A percentile compares a stretch with the other conserved stretches of the same genome.
Evolutionary conservation across 2,329 filamentous ascomycete species (phyloP).

Genomic region (Paecilomyces dactylethromorphus): DNA sequence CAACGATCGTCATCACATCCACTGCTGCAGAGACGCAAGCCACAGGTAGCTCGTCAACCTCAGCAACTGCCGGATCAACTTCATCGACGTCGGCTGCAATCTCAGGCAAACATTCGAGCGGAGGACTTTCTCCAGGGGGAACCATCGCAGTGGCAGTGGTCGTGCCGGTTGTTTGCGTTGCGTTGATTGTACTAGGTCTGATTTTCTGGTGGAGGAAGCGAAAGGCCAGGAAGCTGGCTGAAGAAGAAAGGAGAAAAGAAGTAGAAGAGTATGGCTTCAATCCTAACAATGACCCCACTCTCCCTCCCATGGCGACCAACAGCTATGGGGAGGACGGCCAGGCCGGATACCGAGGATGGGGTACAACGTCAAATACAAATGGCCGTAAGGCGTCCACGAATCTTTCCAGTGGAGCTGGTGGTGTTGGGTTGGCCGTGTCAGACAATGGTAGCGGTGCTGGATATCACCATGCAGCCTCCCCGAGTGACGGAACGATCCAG

Average conservation of each 20-base stretch:
- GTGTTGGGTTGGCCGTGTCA: slow-evolving; percentile 58
- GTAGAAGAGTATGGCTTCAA: slow-evolving; percentile 97
- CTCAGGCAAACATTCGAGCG: slow-evolving; percentile 18
- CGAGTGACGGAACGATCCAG: slow-evolving; percentile 53
- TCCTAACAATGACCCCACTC: slow-evolving; percentile 86
- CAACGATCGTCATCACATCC: slow-evolving; percentile 17
- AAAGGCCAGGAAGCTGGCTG: slow-evolving; percentile 75
- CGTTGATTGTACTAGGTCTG: slow-evolving; percentile 66
- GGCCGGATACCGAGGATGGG: slow-evolving; percentile 91
- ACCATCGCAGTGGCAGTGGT: slow-evolving; percentile 91
- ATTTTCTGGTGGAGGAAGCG: slow-evolving; percentile 85
- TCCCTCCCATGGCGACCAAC: slow-evolving; percentile 52
- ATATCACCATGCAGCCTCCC: slow-evolving; percentile 51
- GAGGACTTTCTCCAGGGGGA: slow-evolving; percentile 45
- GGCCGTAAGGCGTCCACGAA: slow-evolving; percentile 85
- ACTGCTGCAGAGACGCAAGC: slow-evolving; percentile 9
- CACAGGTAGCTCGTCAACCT: slow-evolving; percentile 12
- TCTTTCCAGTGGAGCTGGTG: slow-evolving; percentile 63
- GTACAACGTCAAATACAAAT: slow-evolving; percentile 66
- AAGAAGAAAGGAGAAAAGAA: slow-evolving; percentile 87
- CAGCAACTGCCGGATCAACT: slow-evolving; percentile 20
- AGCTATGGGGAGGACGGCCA: slow-evolving; percentile 56
- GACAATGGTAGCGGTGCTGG: slow-evolving; percentile 57
- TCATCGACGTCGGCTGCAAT: slow-evolving; percentile 18
- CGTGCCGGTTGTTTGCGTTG: slow-evolving; percentile 83